These are phyloP conservation scores for Populus ilicifolia DNA, from an alignment of 345 rosid genomes.

Conservation along the genomic window DNA sequence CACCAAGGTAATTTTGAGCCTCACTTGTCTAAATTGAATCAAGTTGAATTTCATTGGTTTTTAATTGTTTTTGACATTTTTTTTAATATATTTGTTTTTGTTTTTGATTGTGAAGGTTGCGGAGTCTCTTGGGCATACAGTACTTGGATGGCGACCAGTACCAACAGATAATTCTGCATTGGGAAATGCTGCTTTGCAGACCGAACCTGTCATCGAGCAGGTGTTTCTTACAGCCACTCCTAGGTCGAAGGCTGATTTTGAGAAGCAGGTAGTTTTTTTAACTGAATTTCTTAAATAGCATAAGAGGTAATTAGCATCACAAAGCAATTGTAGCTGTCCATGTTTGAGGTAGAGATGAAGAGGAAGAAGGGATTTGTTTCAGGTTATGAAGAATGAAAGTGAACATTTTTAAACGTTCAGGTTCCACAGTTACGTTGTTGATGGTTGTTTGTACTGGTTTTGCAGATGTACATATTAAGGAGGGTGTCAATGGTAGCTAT, in stretches of 20 bases:
- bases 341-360: not conserved
- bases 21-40: not conserved
- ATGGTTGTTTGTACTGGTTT: slow-evolving; percentile 11
- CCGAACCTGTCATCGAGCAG: slow-evolving; percentile 92
- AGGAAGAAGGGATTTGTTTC: not conserved
- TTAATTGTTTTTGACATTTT: not conserved
- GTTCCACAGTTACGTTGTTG: not conserved
- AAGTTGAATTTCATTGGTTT: not conserved
- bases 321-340: not conserved
- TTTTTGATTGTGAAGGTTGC: slow-evolving; percentile 55
- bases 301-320: not conserved
- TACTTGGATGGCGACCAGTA: slow-evolving; percentile 90
- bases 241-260: slow-evolving; percentile 74
- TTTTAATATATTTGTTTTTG: not conserved
- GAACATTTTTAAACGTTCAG: not conserved
- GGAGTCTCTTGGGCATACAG: slow-evolving; percentile 87
- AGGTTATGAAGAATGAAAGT: not conserved
- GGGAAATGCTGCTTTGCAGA: slow-evolving; percentile 81
- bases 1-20: slow-evolving; percentile 53
- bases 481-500: slow-evolving; percentile 97
- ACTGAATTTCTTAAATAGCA: not conserved
- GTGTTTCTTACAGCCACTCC: slow-evolving; percentile 76
- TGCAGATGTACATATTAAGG: slow-evolving; percentile 90
- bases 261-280: slow-evolving; percentile 66
- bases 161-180: slow-evolving; percentile 81